A percentile compares a stretch with the other conserved stretches of the same genome.
Evolutionary conservation across 1,284 basidiomycete genomes (phyloP).

Genomic region (Xerocomus minutiporus): DNA sequence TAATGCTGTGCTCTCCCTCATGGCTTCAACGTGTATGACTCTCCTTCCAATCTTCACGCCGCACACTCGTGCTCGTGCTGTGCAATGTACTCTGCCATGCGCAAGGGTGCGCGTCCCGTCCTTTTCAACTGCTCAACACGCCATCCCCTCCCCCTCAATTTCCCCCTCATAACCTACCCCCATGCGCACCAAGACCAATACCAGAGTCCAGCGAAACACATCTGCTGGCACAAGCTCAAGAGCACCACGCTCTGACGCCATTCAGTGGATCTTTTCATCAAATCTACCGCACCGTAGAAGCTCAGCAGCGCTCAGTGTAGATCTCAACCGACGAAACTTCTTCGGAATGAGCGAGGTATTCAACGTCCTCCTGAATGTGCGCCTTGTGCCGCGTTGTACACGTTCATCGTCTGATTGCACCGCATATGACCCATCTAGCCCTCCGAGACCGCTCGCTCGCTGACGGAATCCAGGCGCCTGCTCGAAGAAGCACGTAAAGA

Average conservation of each 20-base stretch:
- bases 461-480: conserved; percentile 69
- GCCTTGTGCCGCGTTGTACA: conserved; percentile 24
- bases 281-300: conserved; percentile 60
- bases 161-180: background rate
- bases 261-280: conserved; percentile 69
- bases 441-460: conserved; percentile 68
- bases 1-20: conserved; percentile 16
- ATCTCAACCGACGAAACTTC: conserved; percentile 62
- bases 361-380: conserved; percentile 68
- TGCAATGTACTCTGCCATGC: conserved; percentile 26
- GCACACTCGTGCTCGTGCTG: conserved; percentile 33
- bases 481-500: conserved; percentile 73
- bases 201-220: conserved; percentile 22
- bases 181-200: conserved; percentile 26
- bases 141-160: background rate
- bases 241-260: conserved; percentile 30
- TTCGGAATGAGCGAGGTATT: conserved; percentile 78
- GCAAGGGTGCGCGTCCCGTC: conserved; percentile 23
- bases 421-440: conserved; percentile 44
- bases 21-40: conserved; percentile 24
- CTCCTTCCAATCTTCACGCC: conserved; percentile 19
- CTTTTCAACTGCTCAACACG: conserved; percentile 14
- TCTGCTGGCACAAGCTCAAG: conserved; percentile 24
- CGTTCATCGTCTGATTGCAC: conserved; percentile 9
- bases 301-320: conserved; percentile 51